Conservation (phyloP, 768 basidiomycete species). For the Gelatoporia subvermispora region DNA sequence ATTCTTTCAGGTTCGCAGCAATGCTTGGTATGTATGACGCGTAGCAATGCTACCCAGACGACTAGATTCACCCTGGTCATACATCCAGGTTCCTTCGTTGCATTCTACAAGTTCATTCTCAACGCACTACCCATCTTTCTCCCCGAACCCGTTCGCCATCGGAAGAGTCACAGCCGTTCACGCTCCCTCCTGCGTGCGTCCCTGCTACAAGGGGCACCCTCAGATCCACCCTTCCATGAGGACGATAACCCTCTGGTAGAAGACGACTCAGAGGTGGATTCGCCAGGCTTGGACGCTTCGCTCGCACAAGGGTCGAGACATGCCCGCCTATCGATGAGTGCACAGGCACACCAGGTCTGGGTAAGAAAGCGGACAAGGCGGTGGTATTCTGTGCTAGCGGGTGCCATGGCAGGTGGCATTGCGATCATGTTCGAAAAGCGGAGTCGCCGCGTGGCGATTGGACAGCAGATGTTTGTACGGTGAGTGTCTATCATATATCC, state of each 20-base stretch:
- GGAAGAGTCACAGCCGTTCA: slow-evolving; percentile 19
- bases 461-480: slow-evolving; percentile 90
- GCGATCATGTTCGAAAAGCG: slow-evolving; percentile 77
- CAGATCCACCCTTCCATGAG: slow-evolving; percentile 11
- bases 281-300: neutral
- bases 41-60: neutral
- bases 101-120: slow-evolving; percentile 73
- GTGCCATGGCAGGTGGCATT: slow-evolving; percentile 65
- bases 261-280: slow-evolving; percentile 6
- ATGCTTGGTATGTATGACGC: slow-evolving; percentile 63
- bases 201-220: neutral
- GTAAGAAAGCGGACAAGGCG: slow-evolving; percentile 60
- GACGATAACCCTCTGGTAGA: slow-evolving; percentile 17
- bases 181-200: slow-evolving; percentile 8
- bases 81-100: slow-evolving; percentile 66
- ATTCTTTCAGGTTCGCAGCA: slow-evolving; percentile 78
- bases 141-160: slow-evolving; percentile 32
- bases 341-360: slow-evolving; percentile 58
- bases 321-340: slow-evolving; percentile 56
- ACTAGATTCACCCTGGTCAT: neutral
- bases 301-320: slow-evolving; percentile 14
- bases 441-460: slow-evolving; percentile 59
- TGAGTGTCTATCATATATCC: slow-evolving; percentile 26
- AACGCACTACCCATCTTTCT: slow-evolving; percentile 74
- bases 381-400: slow-evolving; percentile 82